These are phyloP conservation scores for Sporopachydermia lactativora DNA, from an alignment of 805 yeast genomes.

Conservation along the genomic window DNA sequence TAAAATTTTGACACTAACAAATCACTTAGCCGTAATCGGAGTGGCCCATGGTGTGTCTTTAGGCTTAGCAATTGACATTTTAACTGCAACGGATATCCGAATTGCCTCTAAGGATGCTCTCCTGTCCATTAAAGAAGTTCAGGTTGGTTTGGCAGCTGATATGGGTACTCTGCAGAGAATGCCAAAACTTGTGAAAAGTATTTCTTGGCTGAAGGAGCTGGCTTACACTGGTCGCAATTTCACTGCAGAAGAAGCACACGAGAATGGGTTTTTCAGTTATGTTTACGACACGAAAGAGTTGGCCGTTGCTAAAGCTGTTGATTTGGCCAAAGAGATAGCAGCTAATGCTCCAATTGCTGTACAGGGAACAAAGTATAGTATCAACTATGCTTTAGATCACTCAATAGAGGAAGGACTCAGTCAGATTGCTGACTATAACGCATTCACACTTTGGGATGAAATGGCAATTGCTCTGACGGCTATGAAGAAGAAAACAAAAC, in stretches of 20 bases:
- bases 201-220: slow-evolving; percentile 42
- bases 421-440: slow-evolving; percentile 40
- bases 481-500: slow-evolving; percentile 16
- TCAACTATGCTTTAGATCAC: slow-evolving; percentile 30
- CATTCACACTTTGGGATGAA: slow-evolving; percentile 18
- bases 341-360: slow-evolving; percentile 42
- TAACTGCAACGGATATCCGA: slow-evolving; percentile 44
- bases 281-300: slow-evolving; percentile 31
- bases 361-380: slow-evolving; percentile 43
- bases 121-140: slow-evolving; percentile 54
- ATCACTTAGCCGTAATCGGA: slow-evolving; percentile 38
- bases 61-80: slow-evolving; percentile 60
- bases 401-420: slow-evolving; percentile 32
- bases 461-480: slow-evolving; percentile 17
- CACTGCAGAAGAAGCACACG: slow-evolving; percentile 36
- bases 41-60: slow-evolving; percentile 48
- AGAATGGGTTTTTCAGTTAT: slow-evolving; percentile 39
- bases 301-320: slow-evolving; percentile 35
- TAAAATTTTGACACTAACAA: slow-evolving; percentile 2
- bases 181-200: slow-evolving; percentile 37
- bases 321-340: slow-evolving; percentile 34
- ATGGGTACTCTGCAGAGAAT: slow-evolving; percentile 65
- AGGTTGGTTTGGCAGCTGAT: slow-evolving; percentile 66
- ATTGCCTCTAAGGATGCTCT: slow-evolving; percentile 36
- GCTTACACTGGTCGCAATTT: slow-evolving; percentile 50